A percentile compares a stretch with the other conserved stretches of the same genome.
These are phyloP conservation scores for Mycena albidolilacea DNA, from an alignment of 768 basidiomycete genomes.

Conservation along the genomic window DNA sequence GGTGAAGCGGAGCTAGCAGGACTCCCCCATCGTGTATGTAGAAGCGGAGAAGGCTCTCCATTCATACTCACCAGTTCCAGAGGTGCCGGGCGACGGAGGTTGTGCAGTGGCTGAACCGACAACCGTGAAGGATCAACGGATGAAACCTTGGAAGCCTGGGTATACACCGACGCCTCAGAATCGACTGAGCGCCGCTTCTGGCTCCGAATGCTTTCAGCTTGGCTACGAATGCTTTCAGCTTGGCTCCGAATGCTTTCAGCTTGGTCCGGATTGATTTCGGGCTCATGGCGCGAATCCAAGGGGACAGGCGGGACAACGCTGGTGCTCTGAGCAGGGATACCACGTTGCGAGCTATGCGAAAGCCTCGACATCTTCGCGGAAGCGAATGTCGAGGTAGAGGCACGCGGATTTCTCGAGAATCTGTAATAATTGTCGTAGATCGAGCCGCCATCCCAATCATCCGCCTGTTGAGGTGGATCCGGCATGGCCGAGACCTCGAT, in stretches of 20 bases:
- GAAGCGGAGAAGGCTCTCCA: slow-evolving; percentile 50
- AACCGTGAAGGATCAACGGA: slow-evolving; percentile 20
- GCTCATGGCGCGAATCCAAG: slow-evolving; percentile 24
- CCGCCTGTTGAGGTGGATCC: slow-evolving; percentile 30
- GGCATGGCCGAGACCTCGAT: slow-evolving; percentile 22
- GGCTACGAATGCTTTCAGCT: slow-evolving; percentile 21
- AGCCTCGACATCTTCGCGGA: slow-evolving; percentile 48
- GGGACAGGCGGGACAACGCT: slow-evolving; percentile 35
- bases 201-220: background rate
- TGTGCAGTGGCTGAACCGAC: slow-evolving; percentile 20
- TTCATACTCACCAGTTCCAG: slow-evolving; percentile 42
- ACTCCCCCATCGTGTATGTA: slow-evolving; percentile 59
- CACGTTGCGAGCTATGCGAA: slow-evolving; percentile 47
- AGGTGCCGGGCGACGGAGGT: slow-evolving; percentile 48
- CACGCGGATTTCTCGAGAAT: slow-evolving; percentile 68
- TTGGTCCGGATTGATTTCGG: slow-evolving; percentile 19
- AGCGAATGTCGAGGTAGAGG: slow-evolving; percentile 36
- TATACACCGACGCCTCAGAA: slow-evolving; percentile 54
- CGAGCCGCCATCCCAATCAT: slow-evolving; percentile 76
- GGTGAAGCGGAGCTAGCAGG: slow-evolving; percentile 47
- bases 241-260: background rate
- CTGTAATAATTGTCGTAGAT: slow-evolving; percentile 85
- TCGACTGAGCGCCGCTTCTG: slow-evolving; percentile 46
- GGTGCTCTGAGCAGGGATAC: background rate
- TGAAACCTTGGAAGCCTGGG: slow-evolving; percentile 49